Conservation (phyloP, 441 rosid genomes). For the Omphalea diandra region DNA sequence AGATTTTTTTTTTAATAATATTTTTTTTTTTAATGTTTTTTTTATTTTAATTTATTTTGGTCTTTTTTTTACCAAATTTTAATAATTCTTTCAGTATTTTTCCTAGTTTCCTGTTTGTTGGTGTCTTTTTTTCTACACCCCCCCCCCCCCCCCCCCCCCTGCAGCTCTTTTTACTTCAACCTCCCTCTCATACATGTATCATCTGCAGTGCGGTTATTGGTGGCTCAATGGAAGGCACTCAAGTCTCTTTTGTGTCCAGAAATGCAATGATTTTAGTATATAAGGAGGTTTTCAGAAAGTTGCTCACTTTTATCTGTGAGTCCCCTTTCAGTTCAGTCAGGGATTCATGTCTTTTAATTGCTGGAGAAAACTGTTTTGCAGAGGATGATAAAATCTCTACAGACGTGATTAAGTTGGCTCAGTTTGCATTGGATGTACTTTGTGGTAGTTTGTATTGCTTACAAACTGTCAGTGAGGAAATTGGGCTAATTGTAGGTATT, state of each 20-base stretch:
- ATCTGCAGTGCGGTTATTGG: conserved; percentile 80
- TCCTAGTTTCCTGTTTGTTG: too few species aligned
- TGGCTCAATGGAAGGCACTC: conserved; percentile 53
- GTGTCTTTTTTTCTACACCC: too few species aligned
- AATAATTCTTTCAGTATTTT: too few species aligned
- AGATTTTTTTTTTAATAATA: too few species aligned
- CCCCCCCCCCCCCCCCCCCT: too few species aligned
- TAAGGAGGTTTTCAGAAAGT: conserved; percentile 47
- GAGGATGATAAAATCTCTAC: conserved; percentile 32
- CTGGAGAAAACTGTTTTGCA: conserved; percentile 29
- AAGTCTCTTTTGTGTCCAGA: conserved; percentile 55
- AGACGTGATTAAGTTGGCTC: conserved; percentile 43
- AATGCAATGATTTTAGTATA: conserved; percentile 50
- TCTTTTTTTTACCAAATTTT: too few species aligned
- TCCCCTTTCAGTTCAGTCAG: conserved; percentile 65
- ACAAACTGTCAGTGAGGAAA: conserved; percentile 50
- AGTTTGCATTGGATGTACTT: conserved; percentile 70
- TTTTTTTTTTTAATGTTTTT: too few species aligned
- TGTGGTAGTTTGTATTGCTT: conserved; percentile 63
- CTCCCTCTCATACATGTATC: conserved; percentile 26
- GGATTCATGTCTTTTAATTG: conserved; percentile 43
- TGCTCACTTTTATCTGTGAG: conserved; percentile 49
- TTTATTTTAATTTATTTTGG: too few species aligned
- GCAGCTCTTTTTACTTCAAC: too few species aligned
- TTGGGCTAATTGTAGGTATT: conserved; percentile 52